Base-by-base conservation (phyloP, 2,329 filamentous ascomycete species). In the Pyrenochaeta sp. region DNA sequence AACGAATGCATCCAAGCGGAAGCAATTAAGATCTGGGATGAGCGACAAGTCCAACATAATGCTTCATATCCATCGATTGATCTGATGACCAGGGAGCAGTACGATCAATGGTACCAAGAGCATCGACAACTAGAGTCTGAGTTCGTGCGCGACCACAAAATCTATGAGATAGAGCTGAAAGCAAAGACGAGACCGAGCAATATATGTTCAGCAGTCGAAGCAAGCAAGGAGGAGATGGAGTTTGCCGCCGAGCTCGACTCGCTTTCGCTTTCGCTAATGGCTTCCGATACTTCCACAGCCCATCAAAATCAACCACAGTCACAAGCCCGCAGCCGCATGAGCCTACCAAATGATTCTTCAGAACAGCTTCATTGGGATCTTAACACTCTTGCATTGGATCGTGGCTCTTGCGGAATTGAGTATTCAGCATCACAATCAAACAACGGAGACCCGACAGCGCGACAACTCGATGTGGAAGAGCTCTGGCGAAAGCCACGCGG, bases 351-450 rank as follows among this genome's bases (percentile, higher is more conserved):
- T 21, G 72, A 75, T 47, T 56, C 68, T 1, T 70, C 71, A 9
- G 71, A 75, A 57, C 71, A 74, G 40, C 60, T 75, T 7, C 72
- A 74, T 43, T 75, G 72, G 72, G 56, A 64, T 31, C 60, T 75
- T 15, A 71, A 70, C 15, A 64, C 69, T 6, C 64, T 74, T 18
- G 56, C 64, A 30, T 51, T 74, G 18, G 68, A 69, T 32, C 68
- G 71, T 3, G 70, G 71, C 14, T 67, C 70, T 17, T 74, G 71
- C 49, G 67, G 71, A 2, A 61, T 71, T 2, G 70, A 74, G 44
- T 73, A 71, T 30, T 61, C 69, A 1, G 49, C 56, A 1, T 49
- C 61, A 7, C 57, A 58, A 31, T 39, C 58, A 17, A 31, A 51
- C 2, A 66, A 60, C 3, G 41, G 46, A 6, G 43, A 58, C 2